Base-by-base conservation (phyloP, 768 basidiomycete genomes). In the Russula emetica region DNA sequence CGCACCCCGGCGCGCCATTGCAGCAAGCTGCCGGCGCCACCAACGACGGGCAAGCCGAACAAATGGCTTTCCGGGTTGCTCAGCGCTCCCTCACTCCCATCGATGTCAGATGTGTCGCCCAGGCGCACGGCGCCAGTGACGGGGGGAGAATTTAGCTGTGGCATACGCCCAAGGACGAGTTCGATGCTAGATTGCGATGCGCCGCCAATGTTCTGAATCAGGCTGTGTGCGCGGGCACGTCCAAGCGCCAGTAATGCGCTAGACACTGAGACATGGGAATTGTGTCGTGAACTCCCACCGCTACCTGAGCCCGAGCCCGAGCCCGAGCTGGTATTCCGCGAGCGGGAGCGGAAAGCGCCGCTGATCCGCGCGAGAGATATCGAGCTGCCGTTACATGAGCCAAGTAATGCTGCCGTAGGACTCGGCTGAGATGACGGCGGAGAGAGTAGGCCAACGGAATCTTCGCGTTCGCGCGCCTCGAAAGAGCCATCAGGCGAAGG, bases 51-150 rank as follows among this genome's bases (percentile, higher is more conserved):
- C 45, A 84, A 80, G 14, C 90, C 90, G 74, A 91, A 92, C 10
- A 89, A 91, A 71, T 89, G 80, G 71, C 88, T 88, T 70, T 89
- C 87, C 0, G 79, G 78, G 53, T 80, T 83, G 67, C 79, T 81
- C 58, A 75, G 73, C 22, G 76, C 70, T 47, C 79, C 81, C 42
- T 80, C 78, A 13, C 78, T 67, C 52, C 71, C 70, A 53, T 83
- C 83, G 61, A 80, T 28, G 80, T 78, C 45, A 83, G 78, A 63
- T 28, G 57, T 18, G 4, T 58, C 56, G 11, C 56, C 56, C 5
- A 59, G 36, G 13, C 44, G 51, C 22, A 59, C 14, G 1, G 62
- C 50, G 32, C 62, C 56, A 1, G 42, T 13, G 5, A 18, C 32
- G 0, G n/a, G 55, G 13, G 49, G 16, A 13, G 24, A 26, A 3